These are phyloP conservation scores for Graphilbum sp. DNA, from an alignment of 2,329 filamentous ascomycete species.

Conservation along the genomic window DNA sequence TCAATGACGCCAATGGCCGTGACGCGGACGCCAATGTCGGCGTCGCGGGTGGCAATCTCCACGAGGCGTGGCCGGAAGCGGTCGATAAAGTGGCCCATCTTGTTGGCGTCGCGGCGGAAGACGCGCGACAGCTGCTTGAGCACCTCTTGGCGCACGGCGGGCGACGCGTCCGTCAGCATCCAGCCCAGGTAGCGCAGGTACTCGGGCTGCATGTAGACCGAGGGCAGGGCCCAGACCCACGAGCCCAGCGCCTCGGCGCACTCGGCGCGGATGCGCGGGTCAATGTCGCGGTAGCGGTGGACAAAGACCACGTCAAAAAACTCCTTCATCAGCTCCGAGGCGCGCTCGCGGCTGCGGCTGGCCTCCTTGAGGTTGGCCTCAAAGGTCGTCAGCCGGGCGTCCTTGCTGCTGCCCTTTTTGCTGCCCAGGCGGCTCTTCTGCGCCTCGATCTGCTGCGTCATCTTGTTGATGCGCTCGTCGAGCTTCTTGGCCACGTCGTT, in stretches of 20 bases:
- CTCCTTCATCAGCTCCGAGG: conserved; percentile 60
- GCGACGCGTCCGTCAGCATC: conserved; percentile 72
- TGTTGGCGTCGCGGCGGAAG: conserved; percentile 65
- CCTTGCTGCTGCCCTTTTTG: conserved; percentile 39
- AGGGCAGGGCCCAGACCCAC: conserved; percentile 77
- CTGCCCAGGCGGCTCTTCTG: conserved; percentile 52
- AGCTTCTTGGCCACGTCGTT: conserved; percentile 31
- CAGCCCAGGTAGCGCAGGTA: conserved; percentile 91
- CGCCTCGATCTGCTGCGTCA: conserved; percentile 61
- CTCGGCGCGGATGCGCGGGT: conserved; percentile 74
- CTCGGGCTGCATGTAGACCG: conserved; percentile 75
- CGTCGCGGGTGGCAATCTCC: conserved; percentile 81
- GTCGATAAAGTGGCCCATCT: conserved; percentile 85
- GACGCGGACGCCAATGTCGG: conserved; percentile 65
- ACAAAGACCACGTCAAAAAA: conserved; percentile 89
- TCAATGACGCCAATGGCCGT: conserved; percentile 70
- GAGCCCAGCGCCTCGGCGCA: conserved; percentile 73
- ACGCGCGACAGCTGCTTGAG: conserved; percentile 67
- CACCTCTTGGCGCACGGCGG: conserved; percentile 66
- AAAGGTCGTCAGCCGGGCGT: conserved; percentile 57
- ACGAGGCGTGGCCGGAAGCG: conserved; percentile 74
- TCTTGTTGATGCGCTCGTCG: conserved; percentile 48
- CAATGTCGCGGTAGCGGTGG: conserved; percentile 88
- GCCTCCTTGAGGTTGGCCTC: conserved; percentile 57
- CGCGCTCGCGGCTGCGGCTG: conserved; percentile 49